These are phyloP conservation scores for Mucor lusitanicus DNA, from an alignment of 371 early-diverging fungal species.

Conservation along the genomic window DNA sequence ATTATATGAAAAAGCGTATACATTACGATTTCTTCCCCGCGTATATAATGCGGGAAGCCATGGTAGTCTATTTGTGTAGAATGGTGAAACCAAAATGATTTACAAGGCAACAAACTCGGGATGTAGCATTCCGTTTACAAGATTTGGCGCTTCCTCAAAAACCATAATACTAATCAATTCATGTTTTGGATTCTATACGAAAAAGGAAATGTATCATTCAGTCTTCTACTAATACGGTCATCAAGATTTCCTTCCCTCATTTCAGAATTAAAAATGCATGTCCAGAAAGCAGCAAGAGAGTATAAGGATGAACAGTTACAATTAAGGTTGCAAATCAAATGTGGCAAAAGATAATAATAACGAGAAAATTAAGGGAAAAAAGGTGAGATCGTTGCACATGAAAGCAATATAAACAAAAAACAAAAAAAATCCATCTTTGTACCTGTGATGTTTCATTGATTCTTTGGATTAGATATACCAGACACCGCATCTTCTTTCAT, in stretches of 20 bases:
- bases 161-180: neutral
- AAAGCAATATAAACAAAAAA: neutral
- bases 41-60: neutral
- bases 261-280: neutral
- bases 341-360: neutral
- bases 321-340: neutral
- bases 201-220: slow-evolving; percentile 12
- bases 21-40: neutral
- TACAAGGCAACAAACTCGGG: slow-evolving; percentile 3
- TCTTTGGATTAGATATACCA: neutral
- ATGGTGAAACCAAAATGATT: slow-evolving; percentile 1
- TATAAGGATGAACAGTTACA: neutral
- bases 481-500: neutral
- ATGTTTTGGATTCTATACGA: slow-evolving; percentile 11
- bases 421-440: neutral
- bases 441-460: slow-evolving; percentile 9
- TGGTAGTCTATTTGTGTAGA: neutral
- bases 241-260: neutral
- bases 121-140: neutral
- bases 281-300: neutral
- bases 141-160: neutral
- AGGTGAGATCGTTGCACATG: neutral
- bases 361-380: neutral
- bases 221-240: neutral
- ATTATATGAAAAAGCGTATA: neutral